These are phyloP conservation scores for Oryza nivara DNA, from an alignment of 176 grass and related monocot genomes.

Conservation along the genomic window DNA sequence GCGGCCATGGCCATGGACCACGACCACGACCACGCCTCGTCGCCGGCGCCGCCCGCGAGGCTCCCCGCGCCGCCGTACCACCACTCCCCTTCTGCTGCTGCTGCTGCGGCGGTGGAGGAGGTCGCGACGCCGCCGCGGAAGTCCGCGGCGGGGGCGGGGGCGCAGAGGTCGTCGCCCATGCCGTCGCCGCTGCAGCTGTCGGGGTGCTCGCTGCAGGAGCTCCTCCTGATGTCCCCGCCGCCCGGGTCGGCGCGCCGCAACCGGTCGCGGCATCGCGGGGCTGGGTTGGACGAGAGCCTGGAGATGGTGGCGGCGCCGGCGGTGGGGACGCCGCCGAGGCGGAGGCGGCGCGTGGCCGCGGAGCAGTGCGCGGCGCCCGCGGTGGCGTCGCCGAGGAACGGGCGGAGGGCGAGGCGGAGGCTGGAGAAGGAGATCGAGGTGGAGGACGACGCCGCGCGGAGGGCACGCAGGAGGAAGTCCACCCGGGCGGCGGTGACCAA, in stretches of 20 bases:
- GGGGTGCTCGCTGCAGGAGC: slow-evolving; percentile 59
- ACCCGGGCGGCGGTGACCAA: slow-evolving; percentile 22
- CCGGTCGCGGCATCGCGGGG: slow-evolving; percentile 19
- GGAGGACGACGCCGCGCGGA: slow-evolving; percentile 54
- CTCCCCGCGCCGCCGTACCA: slow-evolving; percentile 48
- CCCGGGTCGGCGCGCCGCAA: slow-evolving; percentile 35
- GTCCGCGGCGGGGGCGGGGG: slow-evolving; percentile 28
- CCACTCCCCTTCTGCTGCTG: slow-evolving; percentile 6
- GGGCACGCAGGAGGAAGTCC: slow-evolving; percentile 57
- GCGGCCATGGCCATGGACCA: slow-evolving; percentile 4
- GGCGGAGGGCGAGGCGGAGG: slow-evolving; percentile 61
- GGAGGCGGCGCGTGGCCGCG: slow-evolving; percentile 26
- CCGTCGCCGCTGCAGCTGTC: slow-evolving; percentile 60
- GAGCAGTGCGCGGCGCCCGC: slow-evolving; percentile 30
- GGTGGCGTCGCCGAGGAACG: slow-evolving; percentile 65
- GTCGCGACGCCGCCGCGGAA: slow-evolving; percentile 47
- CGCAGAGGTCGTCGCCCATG: slow-evolving; percentile 41
- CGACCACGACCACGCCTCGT: slow-evolving; percentile 3
- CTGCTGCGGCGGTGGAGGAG: not conserved
- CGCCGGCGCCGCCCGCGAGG: slow-evolving; percentile 2
- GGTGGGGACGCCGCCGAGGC: slow-evolving; percentile 40
- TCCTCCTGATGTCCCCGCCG: slow-evolving; percentile 68
- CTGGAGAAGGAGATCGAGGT: slow-evolving; percentile 72
- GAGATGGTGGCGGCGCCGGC: slow-evolving; percentile 39
- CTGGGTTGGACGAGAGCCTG: slow-evolving; percentile 41